Evolutionary conservation across 495 filamentous ascomycete genomes (phyloP), one percentile per base, ranked within the genome.

Genomic region (Daldinia caldariorum): DNA sequence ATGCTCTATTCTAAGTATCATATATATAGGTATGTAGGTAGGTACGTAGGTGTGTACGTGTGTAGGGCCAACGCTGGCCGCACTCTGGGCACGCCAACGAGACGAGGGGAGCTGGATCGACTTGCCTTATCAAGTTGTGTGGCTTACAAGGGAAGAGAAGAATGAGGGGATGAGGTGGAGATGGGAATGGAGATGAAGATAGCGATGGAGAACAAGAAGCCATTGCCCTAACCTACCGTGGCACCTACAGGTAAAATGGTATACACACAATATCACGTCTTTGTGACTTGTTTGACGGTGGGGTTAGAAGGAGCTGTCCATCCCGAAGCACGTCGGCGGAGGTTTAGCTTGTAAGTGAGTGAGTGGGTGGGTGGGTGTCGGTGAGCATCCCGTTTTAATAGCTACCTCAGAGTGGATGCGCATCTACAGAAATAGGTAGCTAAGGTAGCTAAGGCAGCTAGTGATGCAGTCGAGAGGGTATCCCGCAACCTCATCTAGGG

Each of bases 201-300:
- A n/a, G n/a, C n/a, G n/a, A n/a, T n/a, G 45, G 45, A 49, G 16
- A 49, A 54, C 6, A 7, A 35, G 5, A 75, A 68, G 57, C 71
- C 74, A 71, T 74, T 74, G 54, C 65, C 74, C 71, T 76, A 74
- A 68, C 59, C 22, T 62, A 57, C 38, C 39, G 41, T 73, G 38
- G 45, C 16, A 10, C 54, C 16, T 8, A 32, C 49, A 22, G 20
- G 53, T 18, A 34, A 32, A 56, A 2, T 37, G 58, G 53, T 20
- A 61, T 53, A 22, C 32, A 61, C 47, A 22, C 39, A 29, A 54
- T 50, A 71, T 70, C 66, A 69, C 61, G 56, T 26, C 50, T 53
- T 54, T 65, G 56, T 65, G 41, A 63, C 70, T 68, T 18, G 66
- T 65, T 67, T 63, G 50, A 58, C 20, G 59, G 65, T 66, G 70